Conservation (phyloP, 2,329 filamentous ascomycete genomes). For the Ophiognomonia clavigignenti-juglandacearum region DNA sequence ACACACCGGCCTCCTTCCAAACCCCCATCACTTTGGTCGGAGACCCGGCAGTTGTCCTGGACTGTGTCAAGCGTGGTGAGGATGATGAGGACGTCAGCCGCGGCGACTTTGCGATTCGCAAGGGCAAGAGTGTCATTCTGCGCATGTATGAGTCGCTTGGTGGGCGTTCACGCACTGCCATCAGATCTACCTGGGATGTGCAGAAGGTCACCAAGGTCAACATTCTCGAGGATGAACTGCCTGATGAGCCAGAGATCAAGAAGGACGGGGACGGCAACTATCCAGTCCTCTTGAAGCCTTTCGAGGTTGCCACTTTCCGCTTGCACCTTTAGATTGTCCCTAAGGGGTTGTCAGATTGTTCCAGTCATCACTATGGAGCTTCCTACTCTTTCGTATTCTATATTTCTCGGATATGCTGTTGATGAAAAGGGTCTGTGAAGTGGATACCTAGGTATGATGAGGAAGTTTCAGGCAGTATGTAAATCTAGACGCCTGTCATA, state of each 20-base stretch:
- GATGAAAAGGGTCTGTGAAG: too few species aligned
- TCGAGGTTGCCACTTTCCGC: slow-evolving; percentile 81
- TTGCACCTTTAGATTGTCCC: slow-evolving; percentile 42
- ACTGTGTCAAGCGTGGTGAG: slow-evolving; percentile 90
- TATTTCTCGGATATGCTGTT: too few species aligned
- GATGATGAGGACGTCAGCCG: slow-evolving; percentile 71
- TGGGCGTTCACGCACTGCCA: slow-evolving; percentile 67
- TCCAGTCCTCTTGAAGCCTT: slow-evolving; percentile 65
- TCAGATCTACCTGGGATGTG: slow-evolving; percentile 65
- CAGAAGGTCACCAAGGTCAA: slow-evolving; percentile 80
- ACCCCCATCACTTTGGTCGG: slow-evolving; percentile 63
- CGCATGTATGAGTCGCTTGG: slow-evolving; percentile 87
- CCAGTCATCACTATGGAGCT: too few species aligned
- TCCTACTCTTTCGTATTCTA: too few species aligned
- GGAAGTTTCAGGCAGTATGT: too few species aligned
- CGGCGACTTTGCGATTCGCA: slow-evolving; percentile 57
- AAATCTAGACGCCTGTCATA: too few species aligned
- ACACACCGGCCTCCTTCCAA: slow-evolving; percentile 21
- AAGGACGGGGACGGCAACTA: slow-evolving; percentile 47
- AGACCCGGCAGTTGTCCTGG: slow-evolving; percentile 67
- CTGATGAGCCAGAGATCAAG: slow-evolving; percentile 59
- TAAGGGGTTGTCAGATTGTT: too few species aligned
- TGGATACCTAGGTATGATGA: too few species aligned
- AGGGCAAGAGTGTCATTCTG: slow-evolving; percentile 75
- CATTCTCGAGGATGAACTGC: slow-evolving; percentile 66